Percentiles rank a stretch among this genome's conserved stretches.
These are phyloP conservation scores for Penicillium salamii DNA, from an alignment of 495 filamentous ascomycete species.

Conservation along the genomic window DNA sequence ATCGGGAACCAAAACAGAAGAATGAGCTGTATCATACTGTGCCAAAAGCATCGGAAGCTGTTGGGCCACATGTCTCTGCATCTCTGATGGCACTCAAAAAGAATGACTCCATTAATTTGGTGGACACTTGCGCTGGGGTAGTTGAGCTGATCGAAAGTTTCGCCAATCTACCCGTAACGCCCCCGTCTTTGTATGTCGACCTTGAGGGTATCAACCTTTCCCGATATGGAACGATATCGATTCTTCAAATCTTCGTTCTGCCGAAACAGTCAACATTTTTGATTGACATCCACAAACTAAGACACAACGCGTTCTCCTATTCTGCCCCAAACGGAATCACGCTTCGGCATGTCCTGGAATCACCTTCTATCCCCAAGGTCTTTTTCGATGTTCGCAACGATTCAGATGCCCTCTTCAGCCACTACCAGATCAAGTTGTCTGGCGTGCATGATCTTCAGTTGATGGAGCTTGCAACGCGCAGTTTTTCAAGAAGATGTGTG, in stretches of 20 bases:
- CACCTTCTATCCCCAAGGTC: conserved; percentile 23
- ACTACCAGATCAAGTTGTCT: conserved; percentile 33
- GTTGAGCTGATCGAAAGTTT: no score
- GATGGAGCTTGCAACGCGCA: conserved; percentile 48
- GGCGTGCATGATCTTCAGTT: conserved; percentile 55
- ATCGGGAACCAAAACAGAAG: no score
- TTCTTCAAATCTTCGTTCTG: conserved; percentile 41
- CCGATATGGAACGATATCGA: conserved; percentile 47
- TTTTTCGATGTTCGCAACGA: conserved; percentile 44
- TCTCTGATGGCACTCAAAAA: no score
- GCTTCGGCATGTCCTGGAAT: conserved; percentile 51
- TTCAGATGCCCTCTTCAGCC: conserved; percentile 51
- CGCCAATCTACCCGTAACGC: no score
- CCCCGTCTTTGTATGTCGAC: conserved; percentile 47
- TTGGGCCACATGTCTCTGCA: no score
- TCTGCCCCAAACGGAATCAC: conserved; percentile 25
- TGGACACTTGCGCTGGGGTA: no score
- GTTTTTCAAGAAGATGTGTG: conserved; percentile 21
- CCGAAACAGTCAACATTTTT: conserved; percentile 28
- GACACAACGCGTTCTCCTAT: conserved; percentile 41
- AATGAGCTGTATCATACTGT: no score
- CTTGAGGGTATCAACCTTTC: conserved; percentile 52
- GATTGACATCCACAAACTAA: conserved; percentile 50
- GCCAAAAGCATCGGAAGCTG: no score
- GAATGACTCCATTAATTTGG: no score